Evolutionary conservation across 2,329 filamentous ascomycete species (phyloP), one percentile per base, ranked within the genome.

Genomic region (Fusarium sp.): DNA sequence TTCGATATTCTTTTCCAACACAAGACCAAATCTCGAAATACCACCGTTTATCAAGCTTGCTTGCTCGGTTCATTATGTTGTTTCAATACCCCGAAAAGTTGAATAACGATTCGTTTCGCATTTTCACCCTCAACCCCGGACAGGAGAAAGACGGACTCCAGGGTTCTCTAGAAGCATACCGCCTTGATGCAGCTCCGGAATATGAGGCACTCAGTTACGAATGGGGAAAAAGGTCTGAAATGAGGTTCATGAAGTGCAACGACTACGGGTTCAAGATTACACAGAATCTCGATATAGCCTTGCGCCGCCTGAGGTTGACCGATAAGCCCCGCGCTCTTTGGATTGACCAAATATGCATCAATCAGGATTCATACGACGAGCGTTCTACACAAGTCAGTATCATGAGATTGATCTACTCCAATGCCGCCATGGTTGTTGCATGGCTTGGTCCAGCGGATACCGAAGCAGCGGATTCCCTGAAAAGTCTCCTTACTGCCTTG

Each of bases 81-180:
- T 37, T 37, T 6, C 9, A 37, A 11, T 37, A 37, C 5, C 5
- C 34, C 1, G 18, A n/a, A 5, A 11, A 11, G 34, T 6, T 37
- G 16, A 11, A n/a, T 5, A 37, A 11, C 1, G 5, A 7, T n/a
- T 18, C 9, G 9, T n/a, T n/a, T 2, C 34, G 18, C 2, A 37
- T 37, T 3, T 37, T 37, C 5, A n/a, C 34, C 0, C 34, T 37
- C 4, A 3, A 37, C 0, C 18, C 34, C 0, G 34, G 34, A 37
- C 0, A 7, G 1, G 18, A n/a, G 3, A 0, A 3, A n/a, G 9
- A 37, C 7, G 18, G 3, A 0, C 3, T 37, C 0, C 5, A 7
- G 1, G 34, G 34, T n/a, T 37, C 34, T 37, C 18, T n/a, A n/a
- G n/a, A n/a, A n/a, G n/a, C n/a, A n/a, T n/a, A n/a, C n/a, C n/a